Conservation (phyloP, 2,329 filamentous ascomycete species). For the Aspergillaceae sp. region DNA sequence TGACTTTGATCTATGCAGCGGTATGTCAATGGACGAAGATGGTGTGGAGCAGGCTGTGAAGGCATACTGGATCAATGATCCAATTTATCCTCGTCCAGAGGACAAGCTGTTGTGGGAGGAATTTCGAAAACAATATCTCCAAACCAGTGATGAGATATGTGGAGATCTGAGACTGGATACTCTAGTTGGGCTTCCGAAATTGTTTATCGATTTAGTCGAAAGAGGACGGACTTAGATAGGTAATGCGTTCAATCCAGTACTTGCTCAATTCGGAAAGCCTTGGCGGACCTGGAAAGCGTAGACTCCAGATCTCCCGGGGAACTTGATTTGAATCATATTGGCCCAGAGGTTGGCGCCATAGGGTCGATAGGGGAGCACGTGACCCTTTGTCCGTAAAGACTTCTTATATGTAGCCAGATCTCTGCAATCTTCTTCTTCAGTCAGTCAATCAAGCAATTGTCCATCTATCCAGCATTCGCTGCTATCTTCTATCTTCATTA, state of each 20-base stretch:
- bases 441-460: too few relatives aligned
- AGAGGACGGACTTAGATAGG: neutral
- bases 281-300: too few relatives aligned
- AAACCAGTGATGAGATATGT: neutral
- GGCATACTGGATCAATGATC: conserved; percentile 31
- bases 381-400: too few relatives aligned
- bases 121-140: conserved; percentile 21
- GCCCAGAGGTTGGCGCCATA: too few relatives aligned
- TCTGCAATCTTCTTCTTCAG: too few relatives aligned
- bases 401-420: too few relatives aligned
- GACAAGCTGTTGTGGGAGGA: conserved; percentile 12
- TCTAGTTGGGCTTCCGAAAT: neutral
- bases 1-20: conserved; percentile 40
- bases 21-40: conserved; percentile 29
- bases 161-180: neutral
- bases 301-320: too few relatives aligned
- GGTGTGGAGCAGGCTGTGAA: conserved; percentile 37
- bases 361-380: too few relatives aligned
- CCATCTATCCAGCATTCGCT: too few relatives aligned
- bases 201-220: neutral
- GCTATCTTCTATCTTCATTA: too few relatives aligned
- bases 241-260: neutral
- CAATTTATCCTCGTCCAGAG: conserved; percentile 14
- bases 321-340: too few relatives aligned
- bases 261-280: neutral